A percentile compares a stretch with the other conserved stretches of the same genome.
These are phyloP conservation scores for Xerocomus brunneocitrinus DNA, from an alignment of 768 basidiomycete genomes.

Conservation along the genomic window DNA sequence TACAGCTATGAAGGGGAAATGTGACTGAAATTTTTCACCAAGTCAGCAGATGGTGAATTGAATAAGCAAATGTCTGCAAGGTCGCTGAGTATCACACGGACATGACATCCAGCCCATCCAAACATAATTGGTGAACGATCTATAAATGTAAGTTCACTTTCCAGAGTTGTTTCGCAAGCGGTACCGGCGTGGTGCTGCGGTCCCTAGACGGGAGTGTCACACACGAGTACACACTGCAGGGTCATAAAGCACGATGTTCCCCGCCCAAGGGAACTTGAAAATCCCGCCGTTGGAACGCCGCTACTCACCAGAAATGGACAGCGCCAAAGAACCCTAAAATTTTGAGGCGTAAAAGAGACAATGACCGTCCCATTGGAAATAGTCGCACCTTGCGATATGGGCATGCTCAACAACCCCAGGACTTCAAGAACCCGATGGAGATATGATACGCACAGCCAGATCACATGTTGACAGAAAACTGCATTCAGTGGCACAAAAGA, in stretches of 20 bases:
- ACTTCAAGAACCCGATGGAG: slow-evolving; percentile 19
- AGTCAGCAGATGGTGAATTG: neutral
- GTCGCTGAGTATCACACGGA: slow-evolving; percentile 21
- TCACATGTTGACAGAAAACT: slow-evolving; percentile 6
- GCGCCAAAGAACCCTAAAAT: neutral
- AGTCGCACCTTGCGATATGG: slow-evolving; percentile 14
- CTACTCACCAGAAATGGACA: neutral
- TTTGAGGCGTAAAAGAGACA: neutral
- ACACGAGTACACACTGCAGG: neutral
- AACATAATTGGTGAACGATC: slow-evolving; percentile 8
- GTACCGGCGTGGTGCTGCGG: slow-evolving; percentile 16
- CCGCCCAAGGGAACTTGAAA: slow-evolving; percentile 5
- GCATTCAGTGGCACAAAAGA: neutral
- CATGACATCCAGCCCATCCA: slow-evolving; percentile 22
- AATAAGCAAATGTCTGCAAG: slow-evolving; percentile 3
- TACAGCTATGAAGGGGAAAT: neutral
- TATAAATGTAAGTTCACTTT: slow-evolving; percentile 17
- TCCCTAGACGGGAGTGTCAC: neutral
- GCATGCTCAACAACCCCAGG: slow-evolving; percentile 15
- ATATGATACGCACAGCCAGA: slow-evolving; percentile 21
- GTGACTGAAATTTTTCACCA: neutral
- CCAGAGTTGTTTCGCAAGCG: slow-evolving; percentile 17
- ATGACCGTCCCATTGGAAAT: slow-evolving; percentile 3
- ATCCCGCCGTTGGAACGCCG: neutral
- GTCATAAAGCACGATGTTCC: slow-evolving; percentile 1